A percentile compares a stretch with the other conserved stretches of the same genome.
phyloP scores from a whole-genome alignment of 2,329 filamentous ascomycete genomes.

The Zymoseptoria ardabiliae region DNA sequence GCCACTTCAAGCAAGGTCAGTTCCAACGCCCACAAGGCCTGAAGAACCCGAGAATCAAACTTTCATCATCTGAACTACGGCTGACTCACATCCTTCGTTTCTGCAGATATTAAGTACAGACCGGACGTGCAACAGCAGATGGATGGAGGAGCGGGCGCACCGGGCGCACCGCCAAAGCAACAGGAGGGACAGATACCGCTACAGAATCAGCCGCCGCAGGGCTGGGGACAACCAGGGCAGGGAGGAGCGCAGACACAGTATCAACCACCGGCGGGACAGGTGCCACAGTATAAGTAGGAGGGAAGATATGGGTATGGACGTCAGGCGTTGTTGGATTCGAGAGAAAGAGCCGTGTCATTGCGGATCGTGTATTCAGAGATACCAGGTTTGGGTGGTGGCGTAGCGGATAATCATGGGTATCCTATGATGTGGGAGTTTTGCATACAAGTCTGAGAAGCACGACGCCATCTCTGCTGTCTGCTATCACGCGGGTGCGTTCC shows the following conservation, averaged over 20 bases:
- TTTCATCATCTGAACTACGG: no score
- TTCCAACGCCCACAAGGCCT: no score
- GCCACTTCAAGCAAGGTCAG: constrained; percentile 59
- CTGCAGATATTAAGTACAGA: constrained; percentile 35
- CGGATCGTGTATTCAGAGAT: background rate
- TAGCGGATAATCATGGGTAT: background rate
- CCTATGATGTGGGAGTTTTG: background rate
- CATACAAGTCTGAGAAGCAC: background rate
- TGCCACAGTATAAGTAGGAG: constrained; percentile 13
- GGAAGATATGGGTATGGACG: background rate
- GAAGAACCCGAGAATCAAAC: no score
- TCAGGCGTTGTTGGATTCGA: no score
- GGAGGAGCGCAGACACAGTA: constrained; percentile 15
- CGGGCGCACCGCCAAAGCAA: background rate
- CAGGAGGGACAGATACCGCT: constrained; percentile 24
- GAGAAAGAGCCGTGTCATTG: no score
- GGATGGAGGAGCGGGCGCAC: constrained; percentile 18
- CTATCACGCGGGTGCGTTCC: no score
- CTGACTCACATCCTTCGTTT: no score
- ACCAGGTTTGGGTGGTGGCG: background rate
- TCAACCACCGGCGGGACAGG: constrained; percentile 7
- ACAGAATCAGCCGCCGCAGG: constrained; percentile 25
- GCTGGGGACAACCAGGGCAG: constrained; percentile 13
- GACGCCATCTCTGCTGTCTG: background rate
- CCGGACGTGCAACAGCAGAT: constrained; percentile 33